Conservation (phyloP, 1,139 yeast species). For the Hanseniaspora sp. region DNA sequence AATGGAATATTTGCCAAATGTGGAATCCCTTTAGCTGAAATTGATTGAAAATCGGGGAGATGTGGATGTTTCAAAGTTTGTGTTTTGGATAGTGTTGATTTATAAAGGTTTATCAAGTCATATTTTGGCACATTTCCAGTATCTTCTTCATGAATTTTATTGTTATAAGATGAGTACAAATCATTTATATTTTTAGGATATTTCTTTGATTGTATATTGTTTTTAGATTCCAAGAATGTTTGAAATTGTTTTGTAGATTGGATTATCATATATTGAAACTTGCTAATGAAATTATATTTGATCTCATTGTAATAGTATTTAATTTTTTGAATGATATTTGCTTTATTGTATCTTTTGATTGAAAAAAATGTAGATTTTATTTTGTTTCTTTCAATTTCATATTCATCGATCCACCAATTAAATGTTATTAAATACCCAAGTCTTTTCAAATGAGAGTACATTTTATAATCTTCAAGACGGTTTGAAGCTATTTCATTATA, state of each 20-base stretch:
- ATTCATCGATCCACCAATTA: constrained; percentile 10
- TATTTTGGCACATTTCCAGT: constrained; percentile 36
- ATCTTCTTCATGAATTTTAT: constrained; percentile 54
- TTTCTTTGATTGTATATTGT: too few species aligned
- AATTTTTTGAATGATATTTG: too few species aligned
- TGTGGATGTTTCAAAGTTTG: constrained; percentile 11
- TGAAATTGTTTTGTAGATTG: not conserved
- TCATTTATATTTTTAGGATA: constrained; percentile 32
- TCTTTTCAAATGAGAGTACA: constrained; percentile 7
- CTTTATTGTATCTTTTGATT: not conserved
- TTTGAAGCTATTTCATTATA: not conserved
- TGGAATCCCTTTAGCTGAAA: not conserved
- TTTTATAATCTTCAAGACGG: not conserved
- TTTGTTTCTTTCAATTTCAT: not conserved
- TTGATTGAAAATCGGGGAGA: constrained; percentile 9
- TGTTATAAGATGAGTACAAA: constrained; percentile 40
- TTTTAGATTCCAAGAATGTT: constrained; percentile 28
- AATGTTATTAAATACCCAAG: constrained; percentile 1
- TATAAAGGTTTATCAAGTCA: not conserved
- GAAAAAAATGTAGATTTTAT: constrained; percentile 10
- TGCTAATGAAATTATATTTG: not conserved
- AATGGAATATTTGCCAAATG: constrained; percentile 1
- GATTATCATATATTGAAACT: too few species aligned
- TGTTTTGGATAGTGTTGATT: not conserved
- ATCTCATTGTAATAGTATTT: not conserved